Base-by-base conservation (phyloP, 2,329 filamentous ascomycete genomes). In the Didymella keratinophila region DNA sequence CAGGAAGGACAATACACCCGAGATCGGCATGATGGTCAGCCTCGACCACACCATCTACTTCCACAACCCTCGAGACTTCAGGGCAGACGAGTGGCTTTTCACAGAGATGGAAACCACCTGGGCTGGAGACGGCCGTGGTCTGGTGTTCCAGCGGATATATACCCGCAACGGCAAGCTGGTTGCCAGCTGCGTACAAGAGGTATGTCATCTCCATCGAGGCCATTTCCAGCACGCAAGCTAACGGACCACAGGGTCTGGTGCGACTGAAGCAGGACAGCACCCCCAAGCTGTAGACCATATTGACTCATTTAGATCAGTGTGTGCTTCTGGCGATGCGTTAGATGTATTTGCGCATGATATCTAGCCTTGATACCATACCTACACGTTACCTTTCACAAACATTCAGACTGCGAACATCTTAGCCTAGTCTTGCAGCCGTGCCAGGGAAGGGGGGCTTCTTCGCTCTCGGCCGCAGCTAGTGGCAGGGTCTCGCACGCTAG, bases 11-110 rank as follows among this genome's bases (percentile, higher is more conserved):
- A 77, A 75, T 3, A 78, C 83, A 41, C 87, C 87, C 4, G 81
- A 84, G 70, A 79, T 94, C 48, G 90, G 90, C n/a, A 95, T 95
- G 91, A 87, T 93, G 84, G 91, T 95, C 50, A 90, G 86, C 65
- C 78, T 94, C 50, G 91, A 95, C 73, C 91, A 95, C 61, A 81
- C 80, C 27, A 84, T 85, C 43, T 84, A 84, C 67, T 85, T 85
- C 69, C 83, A 85, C 62, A 77, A 78, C 48, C 81, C 81, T n/a
- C 74, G 78, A 30, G 76, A 72, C 18, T 84, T 83, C 68, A 71
- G 79, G 34, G 82, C 82, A 34, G 82, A 84, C 55, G 82, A 93
- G 76, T 93, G 90, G 90, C 89, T 93, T 85, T 87, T 92, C 66
- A 85, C 84, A 20, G 90, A 93, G 80, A 91, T 91, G 85, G 85